Percentiles rank a stretch among this genome's conserved stretches.
Evolutionary conservation across 352 stramenopile species (phyloP).

Genomic region (Phytophthora idaei): DNA sequence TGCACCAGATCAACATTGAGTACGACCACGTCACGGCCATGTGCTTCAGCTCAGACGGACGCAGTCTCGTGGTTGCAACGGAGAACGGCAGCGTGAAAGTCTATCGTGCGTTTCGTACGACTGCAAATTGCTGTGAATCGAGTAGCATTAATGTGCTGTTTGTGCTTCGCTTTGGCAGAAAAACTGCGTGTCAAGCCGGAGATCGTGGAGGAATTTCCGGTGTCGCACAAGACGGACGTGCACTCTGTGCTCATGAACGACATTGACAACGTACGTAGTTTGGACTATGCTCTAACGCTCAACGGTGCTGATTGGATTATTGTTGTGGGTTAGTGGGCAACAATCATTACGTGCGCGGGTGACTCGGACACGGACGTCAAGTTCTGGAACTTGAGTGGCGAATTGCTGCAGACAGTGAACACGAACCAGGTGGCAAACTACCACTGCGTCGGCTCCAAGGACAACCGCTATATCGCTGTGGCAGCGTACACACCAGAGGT

Average conservation of each 20-base stretch:
- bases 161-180: conserved; percentile 40
- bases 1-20: conserved; percentile 74
- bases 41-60: conserved; percentile 78
- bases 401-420: conserved; percentile 75
- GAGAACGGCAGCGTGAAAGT: conserved; percentile 73
- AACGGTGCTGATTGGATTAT: conserved; percentile 10
- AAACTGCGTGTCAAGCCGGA: conserved; percentile 81
- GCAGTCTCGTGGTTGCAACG: conserved; percentile 71
- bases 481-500: conserved; percentile 84
- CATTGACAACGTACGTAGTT: conserved; percentile 55
- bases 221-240: conserved; percentile 75
- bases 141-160: conserved; percentile 9
- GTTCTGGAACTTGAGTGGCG: conserved; percentile 75
- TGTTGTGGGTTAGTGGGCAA: conserved; percentile 55
- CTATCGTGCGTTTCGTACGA: conserved; percentile 53
- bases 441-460: conserved; percentile 78
- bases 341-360: conserved; percentile 74
- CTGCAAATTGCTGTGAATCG: background rate
- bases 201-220: conserved; percentile 62
- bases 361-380: conserved; percentile 82
- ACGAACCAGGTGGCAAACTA: conserved; percentile 86
- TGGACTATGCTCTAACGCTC: background rate
- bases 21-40: conserved; percentile 82
- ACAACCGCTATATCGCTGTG: conserved; percentile 84
- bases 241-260: conserved; percentile 87